Base-by-base conservation (phyloP, 305 asterid species). In the Monarda citriodora region DNA sequence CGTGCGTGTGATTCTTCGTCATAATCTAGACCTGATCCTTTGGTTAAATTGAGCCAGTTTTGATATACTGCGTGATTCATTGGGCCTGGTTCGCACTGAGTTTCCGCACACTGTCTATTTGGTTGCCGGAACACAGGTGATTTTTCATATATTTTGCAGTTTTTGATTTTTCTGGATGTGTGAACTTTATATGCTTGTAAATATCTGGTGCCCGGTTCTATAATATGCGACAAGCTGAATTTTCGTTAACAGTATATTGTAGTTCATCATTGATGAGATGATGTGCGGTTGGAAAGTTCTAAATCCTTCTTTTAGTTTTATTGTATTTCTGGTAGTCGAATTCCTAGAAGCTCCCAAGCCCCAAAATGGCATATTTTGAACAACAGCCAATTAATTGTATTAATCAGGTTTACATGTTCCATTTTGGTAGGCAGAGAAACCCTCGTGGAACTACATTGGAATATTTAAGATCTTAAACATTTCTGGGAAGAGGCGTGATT, bases 111-210 rank as follows among this genome's bases (percentile, higher is more conserved):
- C 96, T 2, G 75, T 82, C 10, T 89, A 83, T 56, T 86, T 95
- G 13, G 75, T 89, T 46, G 87, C 96, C 8, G 99, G 99, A 64
- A 87, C 97, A 17, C 99, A 93, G 84, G 99, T 89, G 56, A 78
- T 69, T 34, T 8, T 34, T 55, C 34, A 58, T 45, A 54, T 53
- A 50, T 14, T 29, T 38, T 58, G 9, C 63, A 29, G 11, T 40
- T 49, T 26, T 52, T 46, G 52, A 20, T 15, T 49, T 50, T 15
- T n/a, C 48, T 5, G 4, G 18, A 42, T 14, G 1, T 59, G 6
- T 42, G 31, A 36, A 41, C 10, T 38, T 10, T 34, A 34, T 34
- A 34, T 34, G 6, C 11, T 23, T 34, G 38, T 34, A 9, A 34
- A 34, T 34, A 7, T 10, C 12, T 34, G 38, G 38, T 9, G 38